phyloP scores from a whole-genome alignment of 352 stramenopile species.

The Ophiocytium majus region DNA sequence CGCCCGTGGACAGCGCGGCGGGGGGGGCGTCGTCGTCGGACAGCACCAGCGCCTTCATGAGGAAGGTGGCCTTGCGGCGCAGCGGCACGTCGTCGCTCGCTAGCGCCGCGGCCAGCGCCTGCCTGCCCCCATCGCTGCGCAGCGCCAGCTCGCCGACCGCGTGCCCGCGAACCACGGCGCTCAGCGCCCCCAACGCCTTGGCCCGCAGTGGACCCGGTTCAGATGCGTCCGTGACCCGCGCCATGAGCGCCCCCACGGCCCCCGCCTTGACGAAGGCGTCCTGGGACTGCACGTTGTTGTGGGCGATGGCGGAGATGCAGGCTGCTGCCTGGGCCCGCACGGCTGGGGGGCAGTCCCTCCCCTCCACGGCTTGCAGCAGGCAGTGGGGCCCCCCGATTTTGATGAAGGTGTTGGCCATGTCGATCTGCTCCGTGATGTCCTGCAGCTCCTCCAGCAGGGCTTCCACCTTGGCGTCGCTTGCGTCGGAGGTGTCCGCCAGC shows the following conservation, averaged over 20 bases:
- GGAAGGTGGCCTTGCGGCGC: conserved; percentile 2
- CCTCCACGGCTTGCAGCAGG: not conserved
- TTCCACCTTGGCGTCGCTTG: not conserved
- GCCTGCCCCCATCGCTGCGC: not conserved
- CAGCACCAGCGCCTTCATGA: conserved; percentile 10
- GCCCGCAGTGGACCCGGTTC: not conserved
- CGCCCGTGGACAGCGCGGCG: no score
- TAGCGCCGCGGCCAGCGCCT: not conserved
- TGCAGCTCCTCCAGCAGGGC: conserved; percentile 37
- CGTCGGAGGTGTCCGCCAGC: not conserved
- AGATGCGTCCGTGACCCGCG: not conserved
- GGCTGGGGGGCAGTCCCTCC: not conserved
- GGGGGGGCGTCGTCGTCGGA: not conserved
- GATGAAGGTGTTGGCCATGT: conserved; percentile 48
- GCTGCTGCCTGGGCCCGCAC: conserved; percentile 1
- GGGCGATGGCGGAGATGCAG: conserved; percentile 14
- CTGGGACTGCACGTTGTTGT: conserved; percentile 14
- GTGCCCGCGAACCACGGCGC: conserved; percentile 1
- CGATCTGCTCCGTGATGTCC: conserved; percentile 53
- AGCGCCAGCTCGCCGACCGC: not conserved
- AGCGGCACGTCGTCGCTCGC: not conserved
- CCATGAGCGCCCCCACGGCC: not conserved
- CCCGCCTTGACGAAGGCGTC: conserved; percentile 12
- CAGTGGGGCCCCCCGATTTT: conserved; percentile 39
- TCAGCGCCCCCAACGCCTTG: conserved; percentile 1